These are phyloP conservation scores for Magnaporthiopsis incrustans DNA, from an alignment of 2,329 filamentous ascomycete species.

Conservation along the genomic window DNA sequence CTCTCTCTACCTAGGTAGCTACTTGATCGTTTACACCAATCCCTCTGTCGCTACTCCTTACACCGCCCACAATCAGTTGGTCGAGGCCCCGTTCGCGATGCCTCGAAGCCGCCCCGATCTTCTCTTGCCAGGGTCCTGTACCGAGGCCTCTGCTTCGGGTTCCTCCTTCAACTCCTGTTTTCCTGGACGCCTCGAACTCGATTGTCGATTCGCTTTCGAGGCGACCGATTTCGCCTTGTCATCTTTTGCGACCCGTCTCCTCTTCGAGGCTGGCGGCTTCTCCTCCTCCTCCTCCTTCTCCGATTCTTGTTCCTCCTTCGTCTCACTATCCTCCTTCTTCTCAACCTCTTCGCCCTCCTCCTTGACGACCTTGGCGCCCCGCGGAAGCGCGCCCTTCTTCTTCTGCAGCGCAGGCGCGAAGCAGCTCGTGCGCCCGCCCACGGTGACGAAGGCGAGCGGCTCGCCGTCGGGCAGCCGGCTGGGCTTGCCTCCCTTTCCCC, in stretches of 20 bases:
- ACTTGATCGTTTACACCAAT: too few species aligned
- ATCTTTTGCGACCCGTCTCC: neutral
- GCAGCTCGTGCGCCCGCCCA: slow-evolving; percentile 86
- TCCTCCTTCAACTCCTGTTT: neutral
- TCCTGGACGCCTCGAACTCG: neutral
- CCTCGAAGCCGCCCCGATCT: slow-evolving; percentile 2
- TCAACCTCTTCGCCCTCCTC: slow-evolving; percentile 27
- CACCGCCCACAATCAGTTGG: too few species aligned
- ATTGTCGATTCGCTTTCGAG: neutral
- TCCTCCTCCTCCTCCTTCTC: neutral
- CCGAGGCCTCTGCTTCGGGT: neutral
- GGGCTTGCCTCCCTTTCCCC: slow-evolving; percentile 72
- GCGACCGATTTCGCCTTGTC: neutral
- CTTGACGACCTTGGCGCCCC: slow-evolving; percentile 30
- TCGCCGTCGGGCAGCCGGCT: slow-evolving; percentile 72
- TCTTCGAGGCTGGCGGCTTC: neutral
- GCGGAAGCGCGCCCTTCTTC: slow-evolving; percentile 47
- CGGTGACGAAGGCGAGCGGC: slow-evolving; percentile 77
- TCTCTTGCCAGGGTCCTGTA: neutral
- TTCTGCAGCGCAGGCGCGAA: slow-evolving; percentile 81
- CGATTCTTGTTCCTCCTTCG: slow-evolving; percentile 15
- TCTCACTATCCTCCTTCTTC: slow-evolving; percentile 20
- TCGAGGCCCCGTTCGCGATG: neutral
- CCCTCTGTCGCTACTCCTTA: too few species aligned
- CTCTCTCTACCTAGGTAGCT: too few species aligned